Base-by-base conservation (phyloP, 2,329 filamentous ascomycete genomes). In the Dothidotthia symphoricarpi region DNA sequence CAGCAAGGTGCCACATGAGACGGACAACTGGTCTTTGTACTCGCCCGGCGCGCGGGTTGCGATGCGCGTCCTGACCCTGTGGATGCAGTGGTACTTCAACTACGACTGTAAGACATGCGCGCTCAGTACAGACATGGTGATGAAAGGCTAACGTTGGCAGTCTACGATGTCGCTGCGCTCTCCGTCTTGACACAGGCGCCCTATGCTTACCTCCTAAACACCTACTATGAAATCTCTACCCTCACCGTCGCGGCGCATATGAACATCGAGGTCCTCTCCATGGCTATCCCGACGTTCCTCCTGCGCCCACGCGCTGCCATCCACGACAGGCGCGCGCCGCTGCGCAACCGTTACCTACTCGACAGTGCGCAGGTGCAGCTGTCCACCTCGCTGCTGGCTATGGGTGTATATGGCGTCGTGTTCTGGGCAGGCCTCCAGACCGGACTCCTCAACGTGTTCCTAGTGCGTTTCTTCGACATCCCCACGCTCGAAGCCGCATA, bases 391-490 rank as follows among this genome's bases (percentile, higher is more conserved):
- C 61, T 85, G 11, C 77, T 93, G 27, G 81, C 86, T 3, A 77
- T 84, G 6, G 75, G 78, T 34, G 82, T 95, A 47, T 94, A 93
- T 70, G 80, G 78, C 38, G 75, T 89, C n/a, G 73, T 80, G 1
- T 69, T 95, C 19, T 86, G 85, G 56, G 67, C 78, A 34, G 81
- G 83, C 36, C 82, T 86, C 64, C 75, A 76, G 41, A 82, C 82
- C 12, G 83, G 82, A 68, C 16, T 38, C 19, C 76, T 95, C 12
- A 87, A 88, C 6, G 67, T 72, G 16, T 80, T 80, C 56, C 74
- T 96, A n/a, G 78, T 89, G 34, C 70, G 81, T 19, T 78, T 91
- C 70, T 95, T 95, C 59, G 53, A 61, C n/a, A 75, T 96, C 35
- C 76, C 78, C 6, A 84, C 81, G 19, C 73, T 96, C 32, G 76